Evolutionary conservation across 768 basidiomycete species (phyloP), one percentile per base, ranked within the genome.

Genomic region (Chalciporus chontae): DNA sequence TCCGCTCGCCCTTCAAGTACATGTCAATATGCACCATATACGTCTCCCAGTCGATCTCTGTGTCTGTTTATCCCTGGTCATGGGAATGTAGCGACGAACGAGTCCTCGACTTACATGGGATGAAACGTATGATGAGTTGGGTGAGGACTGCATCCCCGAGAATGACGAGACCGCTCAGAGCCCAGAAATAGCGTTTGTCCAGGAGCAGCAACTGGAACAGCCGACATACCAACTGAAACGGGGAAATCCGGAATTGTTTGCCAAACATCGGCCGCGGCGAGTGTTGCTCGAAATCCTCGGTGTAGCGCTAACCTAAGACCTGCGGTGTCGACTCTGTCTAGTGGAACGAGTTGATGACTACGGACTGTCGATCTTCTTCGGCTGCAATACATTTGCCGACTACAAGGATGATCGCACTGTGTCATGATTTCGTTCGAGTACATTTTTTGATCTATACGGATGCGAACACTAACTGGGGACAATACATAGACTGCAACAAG

Each of bases 41-140:
- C 0, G 96, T 97, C 61, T 85, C 79, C 84, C 91, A 98, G 71
- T 99, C 96, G 60, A 99, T 99, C 70, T 99, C 94, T 10, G 96
- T 98, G 71, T 94, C 95, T 97, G 73, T 44, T 46, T 29, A 54
- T 38, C 37, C 36, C 39, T 43, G 53, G 63, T 63, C 48, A 60
- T 38, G 53, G 44, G 29, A 29, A 40, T 32, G 39, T 41, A 24
- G 41, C 52, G 53, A 53, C 29, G 45, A 38, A 46, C 44, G 23
- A 26, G 51, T 17, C 32, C 37, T 13, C 7, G 24, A 69, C 87
- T 74, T 58, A 96, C 95, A 98, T 57, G 90, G 79, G 48, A 96
- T 75, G 63, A 84, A 84, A 39, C 72, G 79, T 56, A 95, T 84
- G 58, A 96, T 85, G 66, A 94, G 76, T 45, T 83, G 75, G 8